Percentiles rank a stretch among this genome's conserved stretches.
These are phyloP conservation scores for Russula lepida DNA, from an alignment of 768 basidiomycete genomes.

Conservation along the genomic window DNA sequence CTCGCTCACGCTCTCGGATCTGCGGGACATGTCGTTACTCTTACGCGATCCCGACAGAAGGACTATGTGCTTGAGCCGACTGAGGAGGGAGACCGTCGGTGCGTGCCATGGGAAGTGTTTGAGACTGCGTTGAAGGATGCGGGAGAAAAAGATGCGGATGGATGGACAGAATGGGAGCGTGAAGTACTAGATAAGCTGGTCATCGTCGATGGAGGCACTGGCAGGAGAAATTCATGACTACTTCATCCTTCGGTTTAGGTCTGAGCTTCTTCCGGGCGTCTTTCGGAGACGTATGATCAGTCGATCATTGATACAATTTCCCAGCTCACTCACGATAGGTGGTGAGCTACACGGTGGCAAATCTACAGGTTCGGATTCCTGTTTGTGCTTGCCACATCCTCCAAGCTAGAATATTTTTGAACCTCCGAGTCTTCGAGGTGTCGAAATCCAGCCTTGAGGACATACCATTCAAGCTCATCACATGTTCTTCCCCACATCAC, in stretches of 20 bases:
- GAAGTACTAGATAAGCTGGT: slow-evolving; percentile 63
- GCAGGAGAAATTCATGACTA: not conserved
- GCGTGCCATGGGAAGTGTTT: slow-evolving; percentile 71
- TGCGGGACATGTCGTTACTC: slow-evolving; percentile 87
- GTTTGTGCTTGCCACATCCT: no score
- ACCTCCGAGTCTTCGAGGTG: no score
- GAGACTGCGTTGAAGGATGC: slow-evolving; percentile 45
- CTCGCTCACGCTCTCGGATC: slow-evolving; percentile 76
- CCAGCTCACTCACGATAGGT: no score
- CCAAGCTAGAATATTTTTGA: no score
- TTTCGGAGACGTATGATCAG: not conserved
- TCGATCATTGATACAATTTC: not conserved
- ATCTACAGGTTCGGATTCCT: no score
- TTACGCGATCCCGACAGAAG: slow-evolving; percentile 86
- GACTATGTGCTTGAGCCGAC: slow-evolving; percentile 51
- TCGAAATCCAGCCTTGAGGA: no score
- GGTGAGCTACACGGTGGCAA: no score
- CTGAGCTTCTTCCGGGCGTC: not conserved
- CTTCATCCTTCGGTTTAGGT: not conserved
- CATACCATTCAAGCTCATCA: no score
- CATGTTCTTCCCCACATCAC: no score
- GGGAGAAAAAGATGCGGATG: slow-evolving; percentile 56
- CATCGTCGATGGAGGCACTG: slow-evolving; percentile 39
- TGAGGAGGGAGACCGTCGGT: slow-evolving; percentile 47
- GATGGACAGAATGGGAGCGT: slow-evolving; percentile 75